Evolutionary conservation across 179 eudicot species (phyloP), one percentile per base, ranked within the genome.

Genomic region (Carnegiea gigantea): DNA sequence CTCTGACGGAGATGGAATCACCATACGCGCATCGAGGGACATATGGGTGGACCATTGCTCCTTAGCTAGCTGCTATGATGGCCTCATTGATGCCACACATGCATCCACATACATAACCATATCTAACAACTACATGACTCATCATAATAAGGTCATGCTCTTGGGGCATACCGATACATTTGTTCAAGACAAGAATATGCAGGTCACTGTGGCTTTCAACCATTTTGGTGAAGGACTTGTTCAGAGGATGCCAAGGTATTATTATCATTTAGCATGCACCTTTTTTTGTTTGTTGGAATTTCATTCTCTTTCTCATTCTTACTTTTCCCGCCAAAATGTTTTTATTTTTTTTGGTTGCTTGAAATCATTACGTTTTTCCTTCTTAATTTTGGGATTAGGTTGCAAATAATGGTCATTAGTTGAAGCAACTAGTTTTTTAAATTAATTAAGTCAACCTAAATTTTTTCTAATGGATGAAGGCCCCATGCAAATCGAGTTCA

Each of bases 41-140:
- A 72, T 72, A 72, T 72, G 75, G 75, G 75, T 72, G 4, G 75
- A 72, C 46, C 75, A 72, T 72, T 72, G 75, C 75, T 72, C 71
- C 12, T 65, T 65, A 33, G 13, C 71, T 9, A 65, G 26, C 21
- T 65, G 71, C 71, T 15, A 65, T 21, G 75, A 72, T 72, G 75
- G 75, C 1, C 75, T 72, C 21, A 72, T 72, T 6, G 75, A 72
- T 72, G 75, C 51, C 48, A 72, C 75, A 36, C 75, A 36, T 36
- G 75, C 48, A 72, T 72, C 75, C 11, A 72, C 75, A 38, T 18
- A 17, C 51, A 43, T 72, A 4, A 72, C 75, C 10, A 72, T 72
- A 72, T 72, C 75, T 2, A 72, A 72, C 49, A 72, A 72, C 75
- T 43, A 72, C 75, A 72, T 72, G 75, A 36, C 51, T 11, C 75